These are phyloP conservation scores for Colletotrichum sp. DNA, from an alignment of 2,329 filamentous ascomycete genomes.

Conservation along the genomic window DNA sequence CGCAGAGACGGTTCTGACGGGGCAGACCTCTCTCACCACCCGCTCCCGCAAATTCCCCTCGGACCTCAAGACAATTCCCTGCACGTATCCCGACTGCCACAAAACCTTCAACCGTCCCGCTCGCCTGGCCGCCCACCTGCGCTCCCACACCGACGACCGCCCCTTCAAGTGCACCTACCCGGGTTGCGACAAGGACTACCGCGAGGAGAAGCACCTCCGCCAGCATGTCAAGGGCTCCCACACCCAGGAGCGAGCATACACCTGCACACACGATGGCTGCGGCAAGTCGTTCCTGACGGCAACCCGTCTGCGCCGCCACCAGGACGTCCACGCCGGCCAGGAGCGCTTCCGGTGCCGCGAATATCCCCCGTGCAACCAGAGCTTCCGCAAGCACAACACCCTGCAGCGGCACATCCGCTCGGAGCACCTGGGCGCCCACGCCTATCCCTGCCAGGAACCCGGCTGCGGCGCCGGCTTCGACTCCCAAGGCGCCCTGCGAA, in stretches of 20 bases:
- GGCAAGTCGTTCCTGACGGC: conserved; percentile 83
- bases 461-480: conserved; percentile 75
- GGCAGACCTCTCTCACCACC: conserved; percentile 18
- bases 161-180: conserved; percentile 75
- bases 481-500: conserved; percentile 71
- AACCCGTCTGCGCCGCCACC: conserved; percentile 77
- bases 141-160: conserved; percentile 85
- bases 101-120: conserved; percentile 91
- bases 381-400: conserved; percentile 87
- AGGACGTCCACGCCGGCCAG: conserved; percentile 77
- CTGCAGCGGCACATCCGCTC: conserved; percentile 82
- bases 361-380: conserved; percentile 73
- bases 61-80: conserved; percentile 78
- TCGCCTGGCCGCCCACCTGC: conserved; percentile 78
- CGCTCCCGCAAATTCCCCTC: conserved; percentile 62
- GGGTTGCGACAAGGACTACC: conserved; percentile 82
- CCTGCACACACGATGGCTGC: conserved; percentile 75
- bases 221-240: conserved; percentile 87
- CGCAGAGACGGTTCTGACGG: conserved; percentile 18
- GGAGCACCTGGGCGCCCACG: conserved; percentile 74
- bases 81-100: conserved; percentile 74
- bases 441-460: conserved; percentile 71
- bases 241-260: conserved; percentile 70
- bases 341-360: conserved; percentile 78
- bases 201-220: conserved; percentile 84